phyloP scores from a whole-genome alignment of 192 early-diverging fungal species.

The Gryganskiella cystojenkinii region DNA sequence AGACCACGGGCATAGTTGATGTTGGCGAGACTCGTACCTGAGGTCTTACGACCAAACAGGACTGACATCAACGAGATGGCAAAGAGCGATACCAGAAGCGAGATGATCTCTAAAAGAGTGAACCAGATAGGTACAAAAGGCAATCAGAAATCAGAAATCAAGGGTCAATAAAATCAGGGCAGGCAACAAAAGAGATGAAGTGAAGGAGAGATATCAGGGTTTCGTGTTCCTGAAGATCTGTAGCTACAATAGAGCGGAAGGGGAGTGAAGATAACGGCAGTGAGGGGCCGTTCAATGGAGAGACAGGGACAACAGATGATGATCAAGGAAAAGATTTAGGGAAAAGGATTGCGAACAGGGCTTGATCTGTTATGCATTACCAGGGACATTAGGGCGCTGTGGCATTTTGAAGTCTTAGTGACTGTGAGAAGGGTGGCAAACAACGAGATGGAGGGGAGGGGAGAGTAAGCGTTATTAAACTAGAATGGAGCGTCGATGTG shows the following conservation, averaged over 20 bases:
- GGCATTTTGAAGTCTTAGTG: not conserved
- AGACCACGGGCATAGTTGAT: constrained; percentile 58
- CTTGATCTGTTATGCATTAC: no score
- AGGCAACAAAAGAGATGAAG: no score
- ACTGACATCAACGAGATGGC: constrained; percentile 54
- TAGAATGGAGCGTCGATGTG: not conserved
- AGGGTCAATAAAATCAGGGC: no score
- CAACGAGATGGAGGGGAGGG: not conserved
- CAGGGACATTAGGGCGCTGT: constrained; percentile 6
- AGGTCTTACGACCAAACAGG: constrained; percentile 55
- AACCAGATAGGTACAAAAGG: not conserved
- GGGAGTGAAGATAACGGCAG: no score
- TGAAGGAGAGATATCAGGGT: no score
- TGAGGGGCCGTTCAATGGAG: no score
- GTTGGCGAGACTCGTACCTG: constrained; percentile 41
- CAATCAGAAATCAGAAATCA: not conserved
- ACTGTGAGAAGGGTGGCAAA: not conserved
- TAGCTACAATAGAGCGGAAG: no score
- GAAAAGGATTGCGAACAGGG: no score
- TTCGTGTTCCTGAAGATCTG: no score
- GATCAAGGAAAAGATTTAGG: not conserved
- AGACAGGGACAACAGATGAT: not conserved
- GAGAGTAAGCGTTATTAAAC: not conserved
- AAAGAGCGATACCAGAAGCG: constrained; percentile 48
- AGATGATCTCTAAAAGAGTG: constrained; percentile 30